Evolutionary conservation across 2,329 filamentous ascomycete genomes (phyloP).

Genomic region (Cercospora sojina): DNA sequence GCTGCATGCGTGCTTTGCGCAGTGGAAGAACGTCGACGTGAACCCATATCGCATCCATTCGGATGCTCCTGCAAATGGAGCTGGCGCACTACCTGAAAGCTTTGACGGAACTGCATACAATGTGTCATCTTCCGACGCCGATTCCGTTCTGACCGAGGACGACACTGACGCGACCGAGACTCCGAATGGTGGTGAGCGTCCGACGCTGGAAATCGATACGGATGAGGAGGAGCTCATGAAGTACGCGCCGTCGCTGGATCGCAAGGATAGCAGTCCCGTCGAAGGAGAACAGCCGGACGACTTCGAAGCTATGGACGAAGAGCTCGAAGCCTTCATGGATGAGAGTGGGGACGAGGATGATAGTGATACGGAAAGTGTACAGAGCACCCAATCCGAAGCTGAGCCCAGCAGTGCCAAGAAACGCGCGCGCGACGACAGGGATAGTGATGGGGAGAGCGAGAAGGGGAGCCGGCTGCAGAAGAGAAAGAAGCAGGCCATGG

Average conservation of each 20-base stretch:
- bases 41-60: slow-evolving; percentile 74
- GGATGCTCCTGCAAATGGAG: slow-evolving; percentile 61
- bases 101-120: slow-evolving; percentile 36
- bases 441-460: slow-evolving; percentile 42
- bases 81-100: slow-evolving; percentile 32
- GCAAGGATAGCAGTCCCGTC: slow-evolving; percentile 34
- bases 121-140: slow-evolving; percentile 49
- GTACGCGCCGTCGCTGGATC: slow-evolving; percentile 48
- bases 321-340: slow-evolving; percentile 71
- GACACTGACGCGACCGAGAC: slow-evolving; percentile 25
- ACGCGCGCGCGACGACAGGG: slow-evolving; percentile 33
- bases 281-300: slow-evolving; percentile 39
- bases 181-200: slow-evolving; percentile 24
- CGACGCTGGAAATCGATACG: slow-evolving; percentile 24
- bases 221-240: slow-evolving; percentile 46
- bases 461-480: slow-evolving; percentile 48
- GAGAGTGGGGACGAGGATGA: slow-evolving; percentile 51
- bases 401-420: slow-evolving; percentile 29
- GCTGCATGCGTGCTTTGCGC: slow-evolving; percentile 79
- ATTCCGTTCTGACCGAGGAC: slow-evolving; percentile 42
- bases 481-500: slow-evolving; percentile 50
- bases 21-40: slow-evolving; percentile 80
- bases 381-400: slow-evolving; percentile 23
- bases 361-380: slow-evolving; percentile 29
- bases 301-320: slow-evolving; percentile 59